Conservation (phyloP, 2,329 filamentous ascomycete genomes). For the Ophiocordyceps australis region DNA sequence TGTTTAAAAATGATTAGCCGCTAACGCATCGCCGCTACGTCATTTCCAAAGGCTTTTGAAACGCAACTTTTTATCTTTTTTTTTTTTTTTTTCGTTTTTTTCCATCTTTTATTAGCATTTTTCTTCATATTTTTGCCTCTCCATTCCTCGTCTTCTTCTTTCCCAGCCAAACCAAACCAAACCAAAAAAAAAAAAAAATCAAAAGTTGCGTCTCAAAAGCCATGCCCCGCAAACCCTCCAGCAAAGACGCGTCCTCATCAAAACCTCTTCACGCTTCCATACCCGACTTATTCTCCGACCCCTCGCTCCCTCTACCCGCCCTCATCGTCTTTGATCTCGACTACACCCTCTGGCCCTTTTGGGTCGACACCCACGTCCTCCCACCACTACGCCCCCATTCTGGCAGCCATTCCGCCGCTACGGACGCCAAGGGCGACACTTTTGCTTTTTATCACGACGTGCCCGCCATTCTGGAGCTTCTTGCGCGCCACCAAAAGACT, state of each 20-base stretch:
- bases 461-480: constrained; percentile 45
- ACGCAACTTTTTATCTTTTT: too few relatives aligned
- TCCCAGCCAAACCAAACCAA: too few relatives aligned
- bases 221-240: constrained; percentile 16
- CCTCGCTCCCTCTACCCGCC: constrained; percentile 51
- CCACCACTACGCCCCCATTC: constrained; percentile 43
- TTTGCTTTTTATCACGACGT: constrained; percentile 58
- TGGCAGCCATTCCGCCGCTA: constrained; percentile 20
- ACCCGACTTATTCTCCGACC: constrained; percentile 27
- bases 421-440: constrained; percentile 42
- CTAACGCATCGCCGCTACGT: too few relatives aligned
- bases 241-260: constrained; percentile 3
- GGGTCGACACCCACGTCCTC: constrained; percentile 85
- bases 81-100: too few relatives aligned
- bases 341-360: constrained; percentile 98
- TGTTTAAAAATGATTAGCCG: too few relatives aligned
- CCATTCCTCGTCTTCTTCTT: too few relatives aligned
- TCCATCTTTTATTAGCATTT: too few relatives aligned
- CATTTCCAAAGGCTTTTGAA: too few relatives aligned
- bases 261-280: constrained; percentile 3
- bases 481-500: constrained; percentile 21
- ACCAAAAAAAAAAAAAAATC: too few relatives aligned
- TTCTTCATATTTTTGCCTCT: too few relatives aligned
- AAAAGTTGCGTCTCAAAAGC: background rate
- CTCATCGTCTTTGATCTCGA: constrained; percentile 90